A percentile compares a stretch with the other conserved stretches of the same genome.
Evolutionary conservation across 78 protist species (phyloP).

Genomic region (Dictyostelium citrinum): DNA sequence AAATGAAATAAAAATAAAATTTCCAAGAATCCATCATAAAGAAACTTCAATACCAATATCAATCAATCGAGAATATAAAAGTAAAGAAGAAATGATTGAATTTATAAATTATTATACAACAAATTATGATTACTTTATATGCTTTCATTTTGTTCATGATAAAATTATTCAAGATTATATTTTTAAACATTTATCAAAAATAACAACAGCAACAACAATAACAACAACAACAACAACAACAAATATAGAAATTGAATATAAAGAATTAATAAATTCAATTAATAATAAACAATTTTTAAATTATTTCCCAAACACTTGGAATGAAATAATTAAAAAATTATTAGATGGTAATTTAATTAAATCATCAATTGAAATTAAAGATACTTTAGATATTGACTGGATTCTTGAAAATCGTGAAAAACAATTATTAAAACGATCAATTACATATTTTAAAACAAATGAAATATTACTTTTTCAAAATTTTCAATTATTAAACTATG

Average conservation of each 20-base stretch:
- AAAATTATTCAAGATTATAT: neutral
- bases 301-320: neutral
- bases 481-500: neutral
- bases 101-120: neutral
- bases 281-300: too few species aligned
- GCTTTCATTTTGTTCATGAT: neutral
- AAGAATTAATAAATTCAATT: neutral
- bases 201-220: neutral
- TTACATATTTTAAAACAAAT: neutral
- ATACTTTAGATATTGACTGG: neutral
- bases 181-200: too few species aligned
- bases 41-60: neutral
- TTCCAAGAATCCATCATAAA: neutral
- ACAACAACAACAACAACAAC: neutral
- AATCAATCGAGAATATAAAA: neutral
- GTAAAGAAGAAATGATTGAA: neutral
- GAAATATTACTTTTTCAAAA: neutral
- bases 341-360: neutral
- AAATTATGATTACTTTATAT: neutral
- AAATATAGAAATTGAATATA: neutral
- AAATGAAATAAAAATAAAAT: neutral
- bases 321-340: neutral
- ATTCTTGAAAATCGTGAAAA: neutral
- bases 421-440: neutral
- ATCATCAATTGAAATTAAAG: neutral